Conservation (phyloP, 352 stramenopile genomes). For the Blastocystis sp. region DNA sequence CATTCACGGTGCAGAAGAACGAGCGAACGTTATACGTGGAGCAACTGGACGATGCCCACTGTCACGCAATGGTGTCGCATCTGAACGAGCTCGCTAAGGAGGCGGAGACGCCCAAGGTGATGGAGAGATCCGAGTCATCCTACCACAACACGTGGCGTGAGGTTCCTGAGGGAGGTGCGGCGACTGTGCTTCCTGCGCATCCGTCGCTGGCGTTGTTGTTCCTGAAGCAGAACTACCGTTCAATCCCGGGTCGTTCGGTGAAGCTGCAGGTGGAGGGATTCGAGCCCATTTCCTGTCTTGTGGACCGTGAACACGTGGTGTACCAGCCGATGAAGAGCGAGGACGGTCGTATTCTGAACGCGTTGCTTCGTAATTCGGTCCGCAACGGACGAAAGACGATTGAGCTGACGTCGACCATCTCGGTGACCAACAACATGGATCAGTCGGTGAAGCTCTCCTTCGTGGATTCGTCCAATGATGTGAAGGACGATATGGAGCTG, state of each 20-base stretch:
- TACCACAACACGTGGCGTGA: background rate
- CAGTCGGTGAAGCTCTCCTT: background rate
- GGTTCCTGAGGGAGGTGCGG: background rate
- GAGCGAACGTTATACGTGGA: background rate
- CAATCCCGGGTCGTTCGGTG: slow-evolving; percentile 15
- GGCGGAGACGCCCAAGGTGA: background rate
- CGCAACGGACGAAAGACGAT: slow-evolving; percentile 40
- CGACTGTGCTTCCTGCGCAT: slow-evolving; percentile 31
- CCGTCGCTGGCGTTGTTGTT: slow-evolving; percentile 44
- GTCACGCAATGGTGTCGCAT: background rate
- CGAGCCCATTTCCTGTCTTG: background rate
- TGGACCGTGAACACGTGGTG: slow-evolving; percentile 39
- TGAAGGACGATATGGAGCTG: background rate
- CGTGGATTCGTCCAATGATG: background rate
- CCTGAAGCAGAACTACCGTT: slow-evolving; percentile 45
- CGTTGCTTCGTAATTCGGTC: background rate
- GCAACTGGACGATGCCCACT: background rate
- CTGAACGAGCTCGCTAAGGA: background rate
- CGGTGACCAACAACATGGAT: background rate
- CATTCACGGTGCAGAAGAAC: background rate
- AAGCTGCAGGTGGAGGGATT: slow-evolving; percentile 12
- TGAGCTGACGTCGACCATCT: background rate
- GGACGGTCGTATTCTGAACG: background rate
- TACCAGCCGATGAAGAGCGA: background rate
- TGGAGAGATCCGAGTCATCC: background rate